Evolutionary conservation across 768 basidiomycete genomes (phyloP).

Genomic region (Fomitopsis serialis): DNA sequence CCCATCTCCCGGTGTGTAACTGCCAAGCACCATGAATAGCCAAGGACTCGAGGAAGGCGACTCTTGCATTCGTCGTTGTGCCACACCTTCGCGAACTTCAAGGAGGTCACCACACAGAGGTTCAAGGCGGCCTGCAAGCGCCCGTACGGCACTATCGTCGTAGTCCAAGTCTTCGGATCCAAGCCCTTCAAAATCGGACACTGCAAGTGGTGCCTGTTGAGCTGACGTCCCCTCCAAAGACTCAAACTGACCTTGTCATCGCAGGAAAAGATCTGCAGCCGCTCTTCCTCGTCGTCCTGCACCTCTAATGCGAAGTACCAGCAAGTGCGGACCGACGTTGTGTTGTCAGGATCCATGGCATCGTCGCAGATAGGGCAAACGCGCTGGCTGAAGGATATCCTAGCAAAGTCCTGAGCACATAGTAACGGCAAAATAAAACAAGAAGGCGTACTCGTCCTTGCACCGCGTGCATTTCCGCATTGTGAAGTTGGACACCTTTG

Average conservation of each 20-base stretch:
- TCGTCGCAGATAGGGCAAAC: conserved; percentile 49
- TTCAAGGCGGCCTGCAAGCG: conserved; percentile 36
- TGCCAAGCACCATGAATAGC: conserved; percentile 10
- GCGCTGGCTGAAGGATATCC: conserved; percentile 35
- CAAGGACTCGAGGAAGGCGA: background rate
- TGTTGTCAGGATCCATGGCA: conserved; percentile 39
- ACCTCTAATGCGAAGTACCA: conserved; percentile 48
- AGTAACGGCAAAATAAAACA: background rate
- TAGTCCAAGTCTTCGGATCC: conserved; percentile 35
- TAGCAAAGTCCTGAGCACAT: conserved; percentile 19
- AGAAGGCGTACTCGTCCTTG: conserved; percentile 37
- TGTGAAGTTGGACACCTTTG: conserved; percentile 39
- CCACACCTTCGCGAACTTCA: conserved; percentile 29
- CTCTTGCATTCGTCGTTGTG: conserved; percentile 4
- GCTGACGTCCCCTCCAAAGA: background rate
- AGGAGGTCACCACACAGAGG: conserved; percentile 44
- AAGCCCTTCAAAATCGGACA: conserved; percentile 37
- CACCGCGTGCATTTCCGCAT: conserved; percentile 49
- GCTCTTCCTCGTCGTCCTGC: conserved; percentile 41
- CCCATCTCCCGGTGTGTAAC: conserved; percentile 6
- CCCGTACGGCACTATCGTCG: conserved; percentile 31
- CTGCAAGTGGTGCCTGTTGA: conserved; percentile 10
- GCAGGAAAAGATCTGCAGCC: conserved; percentile 42
- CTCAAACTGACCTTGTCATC: conserved; percentile 37
- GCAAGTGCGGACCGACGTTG: conserved; percentile 30